phyloP scores from a whole-genome alignment of 1,139 yeast genomes.

The Hanseniaspora gamundiae region DNA sequence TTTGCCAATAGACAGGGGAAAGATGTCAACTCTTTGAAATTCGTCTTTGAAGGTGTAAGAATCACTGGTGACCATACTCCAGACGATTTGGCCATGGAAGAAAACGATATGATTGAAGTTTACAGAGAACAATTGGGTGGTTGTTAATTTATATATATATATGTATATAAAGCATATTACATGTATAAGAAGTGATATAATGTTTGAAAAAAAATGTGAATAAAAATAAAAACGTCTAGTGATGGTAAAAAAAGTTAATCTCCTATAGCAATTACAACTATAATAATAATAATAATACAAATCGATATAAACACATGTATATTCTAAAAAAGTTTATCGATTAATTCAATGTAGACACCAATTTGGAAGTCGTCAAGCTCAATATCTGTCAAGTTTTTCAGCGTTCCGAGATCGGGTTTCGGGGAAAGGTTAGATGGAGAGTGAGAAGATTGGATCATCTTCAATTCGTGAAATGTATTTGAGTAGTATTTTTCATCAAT shows the following conservation, averaged over 20 bases:
- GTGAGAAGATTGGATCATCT: slow-evolving; percentile 21
- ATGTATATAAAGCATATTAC: background rate
- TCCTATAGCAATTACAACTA: background rate
- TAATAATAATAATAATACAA: background rate
- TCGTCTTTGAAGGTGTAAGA: slow-evolving; percentile 87
- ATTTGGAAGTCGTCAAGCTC: slow-evolving; percentile 24
- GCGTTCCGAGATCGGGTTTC: no score
- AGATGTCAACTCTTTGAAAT: slow-evolving; percentile 68
- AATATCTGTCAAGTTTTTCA: slow-evolving; percentile 17
- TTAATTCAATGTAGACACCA: slow-evolving; percentile 27
- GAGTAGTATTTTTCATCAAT: slow-evolving; percentile 22
- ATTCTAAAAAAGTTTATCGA: slow-evolving; percentile 17
- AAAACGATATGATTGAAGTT: slow-evolving; percentile 96
- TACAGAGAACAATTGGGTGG: slow-evolving; percentile 84
- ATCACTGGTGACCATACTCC: slow-evolving; percentile 85
- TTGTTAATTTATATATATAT: background rate
- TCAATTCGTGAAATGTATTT: slow-evolving; percentile 17
- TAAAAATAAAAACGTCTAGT: background rate
- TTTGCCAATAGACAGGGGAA: slow-evolving; percentile 97
- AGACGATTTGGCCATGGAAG: slow-evolving; percentile 81
- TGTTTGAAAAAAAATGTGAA: background rate
- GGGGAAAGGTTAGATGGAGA: no score
- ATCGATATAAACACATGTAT: slow-evolving; percentile 1
- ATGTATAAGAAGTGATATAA: background rate
- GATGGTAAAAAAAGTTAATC: background rate